These are phyloP conservation scores for Hortiboletus rubellus DNA, from an alignment of 1,284 basidiomycete species.

Conservation along the genomic window DNA sequence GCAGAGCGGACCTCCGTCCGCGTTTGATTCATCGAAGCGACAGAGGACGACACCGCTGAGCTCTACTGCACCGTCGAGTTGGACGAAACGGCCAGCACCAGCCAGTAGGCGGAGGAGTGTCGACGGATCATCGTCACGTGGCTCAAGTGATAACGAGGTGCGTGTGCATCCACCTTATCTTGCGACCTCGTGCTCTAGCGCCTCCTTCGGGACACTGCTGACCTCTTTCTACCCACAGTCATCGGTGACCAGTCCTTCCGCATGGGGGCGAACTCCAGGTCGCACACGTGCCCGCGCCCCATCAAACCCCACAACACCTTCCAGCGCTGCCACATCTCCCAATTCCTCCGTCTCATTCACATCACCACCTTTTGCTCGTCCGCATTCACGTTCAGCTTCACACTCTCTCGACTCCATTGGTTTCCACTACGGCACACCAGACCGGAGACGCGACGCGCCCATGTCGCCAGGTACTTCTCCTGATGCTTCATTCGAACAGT, in stretches of 20 bases:
- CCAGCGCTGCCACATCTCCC: conserved; percentile 35
- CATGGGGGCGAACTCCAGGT: conserved; percentile 44
- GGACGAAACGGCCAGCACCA: conserved; percentile 64
- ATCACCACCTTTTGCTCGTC: conserved; percentile 48
- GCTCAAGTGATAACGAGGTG: conserved; percentile 69
- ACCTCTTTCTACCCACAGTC: conserved; percentile 22
- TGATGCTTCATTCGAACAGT: conserved; percentile 41
- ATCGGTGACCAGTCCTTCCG: conserved; percentile 38
- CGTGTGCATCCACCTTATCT: conserved; percentile 28
- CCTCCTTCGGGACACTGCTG: conserved; percentile 13
- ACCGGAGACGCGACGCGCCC: conserved; percentile 33
- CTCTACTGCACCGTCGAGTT: conserved; percentile 66
- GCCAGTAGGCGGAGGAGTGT: conserved; percentile 65
- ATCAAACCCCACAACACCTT: conserved; percentile 65
- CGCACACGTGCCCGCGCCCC: conserved; percentile 61
- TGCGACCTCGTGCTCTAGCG: not conserved
- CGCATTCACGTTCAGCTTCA: conserved; percentile 60
- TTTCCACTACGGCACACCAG: conserved; percentile 32
- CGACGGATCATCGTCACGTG: conserved; percentile 50
- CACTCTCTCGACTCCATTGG: conserved; percentile 44
- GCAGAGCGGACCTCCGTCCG: conserved; percentile 39
- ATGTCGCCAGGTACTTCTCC: conserved; percentile 40
- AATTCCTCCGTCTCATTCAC: conserved; percentile 33
- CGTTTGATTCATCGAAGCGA: conserved; percentile 63
- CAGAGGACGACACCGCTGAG: conserved; percentile 62